Base-by-base conservation (phyloP, 2,329 filamentous ascomycete genomes). In the Xylariaceae sp. region DNA sequence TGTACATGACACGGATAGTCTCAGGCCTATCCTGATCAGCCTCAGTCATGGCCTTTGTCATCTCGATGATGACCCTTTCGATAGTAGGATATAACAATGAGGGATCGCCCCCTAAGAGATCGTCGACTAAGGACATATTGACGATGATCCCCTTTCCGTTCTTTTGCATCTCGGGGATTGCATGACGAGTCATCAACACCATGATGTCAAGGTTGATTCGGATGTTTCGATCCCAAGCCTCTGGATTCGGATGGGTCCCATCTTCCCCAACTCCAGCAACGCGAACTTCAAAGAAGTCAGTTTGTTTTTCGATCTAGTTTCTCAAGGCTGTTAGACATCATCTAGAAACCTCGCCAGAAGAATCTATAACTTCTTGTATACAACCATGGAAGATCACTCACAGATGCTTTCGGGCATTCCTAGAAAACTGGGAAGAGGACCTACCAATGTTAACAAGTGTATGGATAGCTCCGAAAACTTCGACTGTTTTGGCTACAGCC, bases 201-300 rank as follows among this genome's bases (percentile, higher is more conserved):
- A 75, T 75, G 41, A 71, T 73, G 0, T 68, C 71, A 12, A 75
- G 69, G 44, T 75, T 75, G 59, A 73, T 69, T 8, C 64, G 56
- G 9, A 75, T 62, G 40, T 70, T 71, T 6, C 65, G 51, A n/a
- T 71, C 67, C 69, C 70, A 74, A 1, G 63, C 67, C 1, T 56
- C 59, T 5, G 74, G 44, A 41, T 74, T 64, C 6, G 74, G 31
- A 0, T 52, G 53, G 2, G 66, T 69, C 1, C 70, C 70, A 47
- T 69, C 62, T 9, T 73, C 72, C 49, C 65, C 63, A 1, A 69
- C 69, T n/a, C 73, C 73, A 4, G 63, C 67, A 3, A 74, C 67
- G 9, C 73, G 72, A 7, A 75, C 73, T 68, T n/a, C n/a, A n/a
- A n/a, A n/a, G n/a, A n/a, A n/a, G n/a, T n/a, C n/a, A n/a, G n/a